Percentiles rank a stretch among this genome's conserved stretches.
phyloP scores from a whole-genome alignment of 371 early-diverging fungal species.

The Vairimorpha ceranae region DNA sequence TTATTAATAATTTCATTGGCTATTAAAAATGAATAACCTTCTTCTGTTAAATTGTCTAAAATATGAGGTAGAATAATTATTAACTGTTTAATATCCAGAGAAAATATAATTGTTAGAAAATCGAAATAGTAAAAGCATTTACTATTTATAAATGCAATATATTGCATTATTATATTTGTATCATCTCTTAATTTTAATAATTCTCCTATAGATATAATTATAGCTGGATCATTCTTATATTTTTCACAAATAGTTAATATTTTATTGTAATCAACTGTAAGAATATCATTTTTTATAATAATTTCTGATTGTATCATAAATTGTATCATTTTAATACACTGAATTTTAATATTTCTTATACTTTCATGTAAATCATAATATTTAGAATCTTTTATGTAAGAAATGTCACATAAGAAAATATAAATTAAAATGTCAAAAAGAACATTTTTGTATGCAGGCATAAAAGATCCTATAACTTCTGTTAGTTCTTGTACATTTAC shows the following conservation, averaged over 20 bases:
- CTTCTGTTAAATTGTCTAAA: slow-evolving; percentile 1
- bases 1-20: background rate
- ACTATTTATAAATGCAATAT: slow-evolving; percentile 5
- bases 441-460: background rate
- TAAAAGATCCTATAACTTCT: background rate
- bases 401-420: background rate
- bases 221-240: slow-evolving; percentile 14
- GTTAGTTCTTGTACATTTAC: background rate
- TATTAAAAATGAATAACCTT: slow-evolving; percentile 14
- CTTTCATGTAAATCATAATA: background rate
- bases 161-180: background rate
- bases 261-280: background rate
- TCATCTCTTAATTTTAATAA: slow-evolving; percentile 1
- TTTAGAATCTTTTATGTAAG: background rate
- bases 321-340: slow-evolving; percentile 6
- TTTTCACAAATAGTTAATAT: slow-evolving; percentile 4
- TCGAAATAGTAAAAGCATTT: slow-evolving; percentile 21
- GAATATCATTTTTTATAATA: background rate
- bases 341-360: slow-evolving; percentile 2
- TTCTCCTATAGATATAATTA: slow-evolving; percentile 5
- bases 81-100: background rate
- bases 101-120: slow-evolving; percentile 13
- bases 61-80: slow-evolving; percentile 4
- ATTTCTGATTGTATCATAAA: background rate
- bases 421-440: slow-evolving; percentile 15